Conservation (phyloP, 306 rosid genomes). For the Acacia crassicarpa region DNA sequence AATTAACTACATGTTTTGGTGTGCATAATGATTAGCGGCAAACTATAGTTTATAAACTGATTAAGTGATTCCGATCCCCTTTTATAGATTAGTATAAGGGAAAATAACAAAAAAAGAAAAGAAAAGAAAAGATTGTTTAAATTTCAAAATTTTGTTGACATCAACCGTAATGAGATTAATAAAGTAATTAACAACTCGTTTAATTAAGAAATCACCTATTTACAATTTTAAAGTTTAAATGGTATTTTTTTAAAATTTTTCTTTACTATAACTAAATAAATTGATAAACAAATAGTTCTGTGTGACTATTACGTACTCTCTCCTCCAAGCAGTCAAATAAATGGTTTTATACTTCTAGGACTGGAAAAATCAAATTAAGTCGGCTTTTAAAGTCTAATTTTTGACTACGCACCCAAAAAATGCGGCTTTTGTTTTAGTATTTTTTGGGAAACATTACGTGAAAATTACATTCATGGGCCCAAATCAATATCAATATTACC, state of each 20-base stretch:
- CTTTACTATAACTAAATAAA: not conserved
- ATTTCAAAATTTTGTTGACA: too few relatives aligned
- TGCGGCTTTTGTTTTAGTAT: too few relatives aligned
- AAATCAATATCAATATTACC: too few relatives aligned
- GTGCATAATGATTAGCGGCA: not conserved
- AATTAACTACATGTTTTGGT: not conserved
- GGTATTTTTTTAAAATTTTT: too few relatives aligned
- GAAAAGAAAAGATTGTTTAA: too few relatives aligned
- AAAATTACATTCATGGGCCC: not conserved
- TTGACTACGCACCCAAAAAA: not conserved
- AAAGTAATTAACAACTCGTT: too few relatives aligned
- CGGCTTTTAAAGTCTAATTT: not conserved
- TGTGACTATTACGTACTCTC: not conserved
- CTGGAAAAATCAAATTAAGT: not conserved
- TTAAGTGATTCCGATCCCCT: not conserved
- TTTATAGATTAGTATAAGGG: not conserved
- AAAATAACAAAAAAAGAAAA: too few relatives aligned
- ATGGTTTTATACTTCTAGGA: not conserved
- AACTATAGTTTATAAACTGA: too few relatives aligned
- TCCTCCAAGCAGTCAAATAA: not conserved
- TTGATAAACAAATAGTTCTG: not conserved
- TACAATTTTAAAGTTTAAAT: too few relatives aligned
- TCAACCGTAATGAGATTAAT: too few relatives aligned
- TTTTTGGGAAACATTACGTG: not conserved
- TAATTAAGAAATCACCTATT: too few relatives aligned